Evolutionary conservation across 1,284 basidiomycete genomes (phyloP), one percentile per base, ranked within the genome.

Genomic region (Testicularia cyperi): DNA sequence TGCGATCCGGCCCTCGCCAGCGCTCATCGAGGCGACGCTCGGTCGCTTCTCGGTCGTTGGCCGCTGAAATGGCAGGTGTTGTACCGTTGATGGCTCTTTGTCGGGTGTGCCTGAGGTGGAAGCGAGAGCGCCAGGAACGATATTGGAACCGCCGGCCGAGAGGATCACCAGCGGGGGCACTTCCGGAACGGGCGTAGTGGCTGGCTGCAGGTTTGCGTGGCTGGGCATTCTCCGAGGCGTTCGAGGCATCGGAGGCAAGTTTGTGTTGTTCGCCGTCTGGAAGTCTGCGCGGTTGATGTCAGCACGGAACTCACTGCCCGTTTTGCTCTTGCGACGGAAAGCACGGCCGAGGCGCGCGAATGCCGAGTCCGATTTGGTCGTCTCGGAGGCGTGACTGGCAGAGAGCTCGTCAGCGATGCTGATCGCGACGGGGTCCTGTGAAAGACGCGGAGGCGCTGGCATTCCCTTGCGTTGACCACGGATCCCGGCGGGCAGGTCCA

Each of bases 321-420:
- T 44, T 34, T 62, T 62, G 52, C 52, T 56, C 38, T 56, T 62
- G 34, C 58, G 58, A 15, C 58, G 52, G 20, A 62, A 56, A 16
- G 56, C 56, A 22, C 56, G 49, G 20, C 56, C 56, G 5, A 62
- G 38, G 4, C 52, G 47, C 9, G 58, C 36, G 39, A 62, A 56
- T 21, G 58, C 58, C 10, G 58, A 56, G 14, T 55, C 44, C 21
- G 13, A 34, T n/a, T 44, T 55, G 25, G 31, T 19, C n/a, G 24
- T 13, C 16, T 19, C 29, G 10, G 39, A 12, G 13, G 22, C 31
- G 13, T 14, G n/a, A 10, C 12, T 15, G 5, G 44, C 43, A 33
- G 20, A 23, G 29, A 56, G 34, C 35, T 62, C 58, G 6, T 55
- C 52, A 21, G 45, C 52, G 34, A 62, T 52, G 34, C 52, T 52